Base-by-base conservation (phyloP, 345 rosid genomes). In the Tarenaya hassleriana region DNA sequence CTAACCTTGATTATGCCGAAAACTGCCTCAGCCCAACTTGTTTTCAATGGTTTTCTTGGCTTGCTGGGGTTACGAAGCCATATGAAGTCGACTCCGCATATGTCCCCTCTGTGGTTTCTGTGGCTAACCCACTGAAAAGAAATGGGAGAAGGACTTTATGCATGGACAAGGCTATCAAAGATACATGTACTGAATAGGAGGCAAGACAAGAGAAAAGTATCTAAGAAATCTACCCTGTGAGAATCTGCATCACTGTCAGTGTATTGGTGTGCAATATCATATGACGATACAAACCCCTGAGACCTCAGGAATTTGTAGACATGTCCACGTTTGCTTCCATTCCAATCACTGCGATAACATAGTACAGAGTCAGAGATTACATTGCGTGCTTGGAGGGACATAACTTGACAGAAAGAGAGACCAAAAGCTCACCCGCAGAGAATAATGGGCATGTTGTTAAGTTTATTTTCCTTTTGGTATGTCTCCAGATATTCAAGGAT, bases 271-370 rank as follows among this genome's bases (percentile, higher is more conserved):
- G 96, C 98, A 69, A 73, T 79, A 61, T 88, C 98, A 46, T 84
- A 92, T 5, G 98, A 88, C 15, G 98, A 92, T 61, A 81, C 69
- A 64, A 92, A 92, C 34, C 96, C 98, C 66, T 82, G 95, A 35
- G 95, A 92, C 55, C 98, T 79, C 18, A 92, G 78, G 63, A 92
- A 92, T 66, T 84, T 88, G 79, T 87, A 92, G 50, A 88, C 95
- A 63, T 83, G 96, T n/a, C 98, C 96, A 0, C 94, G 87, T 65
- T 92, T 92, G 84, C 95, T 92, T 56, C 98, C 96, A 54, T 92
- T 92, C 95, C 98, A 88, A 66, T 92, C 98, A 47, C 98, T 92
- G 69, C 60, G 67, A 54, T 34, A 19, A 15, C 7, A 57, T 1
- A 54, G 11, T 49, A 41, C 29, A 55, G 47, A 52, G 40, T 48